Conservation (phyloP, 2,329 filamentous ascomycete genomes). For the Xylariaceae sp. region DNA sequence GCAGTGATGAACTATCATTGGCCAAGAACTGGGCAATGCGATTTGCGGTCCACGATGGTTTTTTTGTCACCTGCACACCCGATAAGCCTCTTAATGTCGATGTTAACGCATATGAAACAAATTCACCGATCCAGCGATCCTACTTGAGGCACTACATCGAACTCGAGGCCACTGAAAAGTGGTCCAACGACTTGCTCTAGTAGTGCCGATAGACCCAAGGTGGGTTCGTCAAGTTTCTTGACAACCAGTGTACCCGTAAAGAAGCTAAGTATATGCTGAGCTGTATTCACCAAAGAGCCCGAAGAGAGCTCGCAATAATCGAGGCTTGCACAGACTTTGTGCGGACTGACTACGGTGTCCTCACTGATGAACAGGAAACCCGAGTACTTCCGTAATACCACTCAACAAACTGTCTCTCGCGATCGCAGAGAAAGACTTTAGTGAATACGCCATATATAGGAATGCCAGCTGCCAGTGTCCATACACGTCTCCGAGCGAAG, state of each 20-base stretch:
- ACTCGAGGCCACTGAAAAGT: conserved; percentile 24
- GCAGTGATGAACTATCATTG: conserved; percentile 17
- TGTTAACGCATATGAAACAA: neutral
- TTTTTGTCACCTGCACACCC: conserved; percentile 22
- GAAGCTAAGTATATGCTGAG: conserved; percentile 32
- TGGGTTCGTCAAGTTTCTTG: no score
- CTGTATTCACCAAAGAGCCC: conserved; percentile 32
- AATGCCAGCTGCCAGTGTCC: conserved; percentile 41
- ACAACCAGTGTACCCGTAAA: conserved; percentile 28
- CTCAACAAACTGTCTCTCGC: conserved; percentile 38
- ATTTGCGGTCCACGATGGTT: conserved; percentile 23
- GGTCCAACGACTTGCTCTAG: conserved; percentile 17
- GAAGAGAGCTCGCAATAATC: conserved; percentile 39
- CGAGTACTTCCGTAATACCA: conserved; percentile 45
- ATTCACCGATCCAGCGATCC: conserved; percentile 37
- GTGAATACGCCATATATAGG: conserved; percentile 45
- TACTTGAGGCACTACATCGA: conserved; percentile 33
- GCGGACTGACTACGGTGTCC: conserved; percentile 38
- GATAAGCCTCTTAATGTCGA: neutral
- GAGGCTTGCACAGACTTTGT: conserved; percentile 38
- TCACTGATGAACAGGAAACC: conserved; percentile 35
- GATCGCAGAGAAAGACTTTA: conserved; percentile 38
- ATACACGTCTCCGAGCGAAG: conserved; percentile 37
- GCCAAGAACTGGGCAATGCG: conserved; percentile 20
- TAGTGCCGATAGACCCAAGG: neutral